phyloP scores from a whole-genome alignment of 805 yeast species.

The Ogataea neopini region DNA sequence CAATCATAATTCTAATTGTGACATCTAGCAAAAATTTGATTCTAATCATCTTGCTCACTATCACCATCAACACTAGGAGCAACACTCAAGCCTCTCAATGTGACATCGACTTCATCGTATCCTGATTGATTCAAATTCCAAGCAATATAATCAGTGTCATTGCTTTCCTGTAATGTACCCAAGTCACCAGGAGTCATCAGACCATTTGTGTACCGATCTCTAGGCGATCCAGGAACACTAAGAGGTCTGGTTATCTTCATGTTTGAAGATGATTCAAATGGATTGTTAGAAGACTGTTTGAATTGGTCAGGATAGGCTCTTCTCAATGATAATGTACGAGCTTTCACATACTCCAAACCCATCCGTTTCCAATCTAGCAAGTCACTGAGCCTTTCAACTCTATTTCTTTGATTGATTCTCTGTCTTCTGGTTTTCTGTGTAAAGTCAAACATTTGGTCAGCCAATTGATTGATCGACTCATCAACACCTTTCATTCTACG shows the following conservation, averaged over 20 bases:
- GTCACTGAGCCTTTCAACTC: constrained; percentile 93
- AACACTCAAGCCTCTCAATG: constrained; percentile 38
- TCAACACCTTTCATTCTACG: constrained; percentile 90
- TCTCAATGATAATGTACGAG: constrained; percentile 86
- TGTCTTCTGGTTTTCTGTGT: constrained; percentile 90
- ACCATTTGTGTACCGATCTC: constrained; percentile 54
- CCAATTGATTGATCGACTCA: constrained; percentile 87
- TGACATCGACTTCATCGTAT: constrained; percentile 36
- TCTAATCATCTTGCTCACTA: constrained; percentile 19
- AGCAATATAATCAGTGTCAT: constrained; percentile 77
- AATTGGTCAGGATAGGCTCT: constrained; percentile 92
- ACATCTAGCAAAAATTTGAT: not conserved
- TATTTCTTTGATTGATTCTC: constrained; percentile 94
- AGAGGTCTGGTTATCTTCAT: constrained; percentile 86
- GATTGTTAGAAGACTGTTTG: constrained; percentile 41
- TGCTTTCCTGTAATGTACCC: constrained; percentile 92
- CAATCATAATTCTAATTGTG: not conserved
- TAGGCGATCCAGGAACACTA: constrained; percentile 97
- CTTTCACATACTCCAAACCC: constrained; percentile 96
- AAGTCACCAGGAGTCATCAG: constrained; percentile 97
- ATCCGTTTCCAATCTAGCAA: constrained; percentile 95
- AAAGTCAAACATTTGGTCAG: constrained; percentile 88
- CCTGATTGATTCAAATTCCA: constrained; percentile 52
- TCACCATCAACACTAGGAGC: constrained; percentile 38
- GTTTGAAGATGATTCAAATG: constrained; percentile 41